phyloP scores from a whole-genome alignment of 768 basidiomycete species.

The Mycena crocata region DNA sequence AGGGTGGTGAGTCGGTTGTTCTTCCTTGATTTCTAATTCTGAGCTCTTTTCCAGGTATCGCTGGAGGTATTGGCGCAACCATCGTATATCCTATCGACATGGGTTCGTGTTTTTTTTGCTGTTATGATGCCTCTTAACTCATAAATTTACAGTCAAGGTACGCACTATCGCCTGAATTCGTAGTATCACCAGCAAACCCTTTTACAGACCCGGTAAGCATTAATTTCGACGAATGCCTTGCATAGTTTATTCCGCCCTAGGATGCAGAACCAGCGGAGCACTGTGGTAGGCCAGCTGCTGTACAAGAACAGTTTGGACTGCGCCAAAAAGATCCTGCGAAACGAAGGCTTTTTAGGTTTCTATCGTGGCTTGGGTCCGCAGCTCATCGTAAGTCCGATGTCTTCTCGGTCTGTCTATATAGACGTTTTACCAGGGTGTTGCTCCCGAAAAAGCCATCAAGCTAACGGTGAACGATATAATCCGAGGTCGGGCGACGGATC shows the following conservation, averaged over 20 bases:
- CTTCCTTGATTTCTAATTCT: background rate
- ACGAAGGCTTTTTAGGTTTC: conserved; percentile 95
- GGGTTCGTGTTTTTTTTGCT: conserved; percentile 60
- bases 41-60: conserved; percentile 69
- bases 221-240: conserved; percentile 5
- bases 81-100: conserved; percentile 97
- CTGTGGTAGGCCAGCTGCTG: conserved; percentile 94
- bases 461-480: conserved; percentile 95
- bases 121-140: conserved; percentile 25
- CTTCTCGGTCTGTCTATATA: background rate
- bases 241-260: conserved; percentile 48
- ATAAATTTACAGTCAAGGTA: conserved; percentile 75
- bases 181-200: conserved; percentile 7
- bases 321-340: conserved; percentile 91
- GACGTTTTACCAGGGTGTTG: conserved; percentile 75
- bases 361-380: conserved; percentile 97
- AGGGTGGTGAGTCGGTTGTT: conserved; percentile 69
- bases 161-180: conserved; percentile 34
- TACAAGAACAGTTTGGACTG: conserved; percentile 98
- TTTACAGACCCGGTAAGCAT: conserved; percentile 66
- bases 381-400: conserved; percentile 70
- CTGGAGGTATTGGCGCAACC: conserved; percentile 96
- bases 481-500: conserved; percentile 86
- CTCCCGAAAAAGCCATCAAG: conserved; percentile 98
- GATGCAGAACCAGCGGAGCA: conserved; percentile 98